Base-by-base conservation (phyloP, 768 basidiomycete genomes). In the Mycena albidolilacea region DNA sequence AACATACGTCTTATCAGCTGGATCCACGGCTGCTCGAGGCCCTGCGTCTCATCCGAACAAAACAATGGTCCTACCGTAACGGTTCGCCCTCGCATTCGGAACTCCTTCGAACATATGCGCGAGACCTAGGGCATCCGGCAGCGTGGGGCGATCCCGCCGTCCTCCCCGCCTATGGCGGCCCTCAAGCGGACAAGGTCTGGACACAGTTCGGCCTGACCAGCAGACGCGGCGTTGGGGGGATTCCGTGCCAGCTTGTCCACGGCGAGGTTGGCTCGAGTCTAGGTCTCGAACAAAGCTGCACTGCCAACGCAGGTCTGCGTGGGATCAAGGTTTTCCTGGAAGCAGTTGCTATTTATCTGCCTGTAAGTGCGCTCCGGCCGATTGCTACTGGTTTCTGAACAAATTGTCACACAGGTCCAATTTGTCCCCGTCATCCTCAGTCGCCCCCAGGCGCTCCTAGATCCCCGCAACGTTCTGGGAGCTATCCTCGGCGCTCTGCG, bases 171-270 rank as follows among this genome's bases (percentile, higher is more conserved):
- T 89, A 87, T 72, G 93, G 94, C 6, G 91, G 92, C 12, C 64
- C 80, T 30, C 21, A 77, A 6, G 91, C 93, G 4, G 82, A 86
- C 73, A 78, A 81, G 1, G 77, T 80, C 7, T 95, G 94, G 94
- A 84, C 86, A 63, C 72, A 74, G 12, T 78, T 95, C 9, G 89
- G 89, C 1, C 86, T 95, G 0, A 79, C 74, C 8, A 87, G 84
- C 30, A 81, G 94, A 58, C 52, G 79, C 1, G 87, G 89, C 5
- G 78, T 93, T 4, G 94, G 93, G 3, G 94, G 94, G 2, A 72
- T 95, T 8, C 94, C 94, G 2, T 95, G 94, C 76, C 91, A 76
- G 77, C 76, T 95, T 5, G 88, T 95, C 0, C 94, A 95, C 75
- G 90, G 88, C 11, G 80, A 84, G n/a, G 81, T 90, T 46, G 87